phyloP scores from a whole-genome alignment of 2,329 filamentous ascomycete species.

The Fusarium albidum region DNA sequence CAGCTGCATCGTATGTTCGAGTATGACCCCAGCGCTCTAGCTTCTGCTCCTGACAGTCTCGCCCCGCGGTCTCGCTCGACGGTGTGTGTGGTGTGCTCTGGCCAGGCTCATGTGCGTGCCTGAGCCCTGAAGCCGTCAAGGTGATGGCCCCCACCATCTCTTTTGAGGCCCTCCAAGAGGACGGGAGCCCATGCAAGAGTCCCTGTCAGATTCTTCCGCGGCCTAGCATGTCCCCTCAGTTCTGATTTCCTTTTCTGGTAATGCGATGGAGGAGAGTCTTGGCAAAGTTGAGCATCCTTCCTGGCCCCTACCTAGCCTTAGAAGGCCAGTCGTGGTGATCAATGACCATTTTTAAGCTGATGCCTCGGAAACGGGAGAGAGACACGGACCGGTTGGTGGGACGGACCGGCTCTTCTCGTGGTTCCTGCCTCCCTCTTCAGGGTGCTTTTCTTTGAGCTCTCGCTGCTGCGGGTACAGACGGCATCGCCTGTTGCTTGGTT shows the following conservation, averaged over 20 bases:
- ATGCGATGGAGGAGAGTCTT: slow-evolving; percentile 13
- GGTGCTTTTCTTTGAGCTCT: slow-evolving; percentile 12
- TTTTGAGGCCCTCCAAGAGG: slow-evolving; percentile 34
- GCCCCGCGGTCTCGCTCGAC: slow-evolving; percentile 22
- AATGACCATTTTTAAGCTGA: slow-evolving; percentile 19
- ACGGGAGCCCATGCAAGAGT: slow-evolving; percentile 25
- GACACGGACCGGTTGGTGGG: slow-evolving; percentile 36
- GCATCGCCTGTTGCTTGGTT: slow-evolving; percentile 29
- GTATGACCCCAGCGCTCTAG: slow-evolving; percentile 4
- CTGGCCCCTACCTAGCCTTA: slow-evolving; percentile 15
- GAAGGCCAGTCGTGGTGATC: slow-evolving; percentile 31
- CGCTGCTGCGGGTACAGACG: slow-evolving; percentile 25
- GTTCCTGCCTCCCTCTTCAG: slow-evolving; percentile 11
- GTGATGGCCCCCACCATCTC: slow-evolving; percentile 36
- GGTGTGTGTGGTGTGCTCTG: slow-evolving; percentile 27
- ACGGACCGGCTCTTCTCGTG: slow-evolving; percentile 38
- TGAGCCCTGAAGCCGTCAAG: slow-evolving; percentile 33
- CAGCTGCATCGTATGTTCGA: slow-evolving; percentile 36
- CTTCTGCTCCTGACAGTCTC: slow-evolving; percentile 18
- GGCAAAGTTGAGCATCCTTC: slow-evolving; percentile 12
- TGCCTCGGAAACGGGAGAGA: slow-evolving; percentile 11
- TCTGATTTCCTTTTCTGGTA: slow-evolving; percentile 33
- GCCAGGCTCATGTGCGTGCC: slow-evolving; percentile 25
- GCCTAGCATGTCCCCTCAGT: slow-evolving; percentile 32
- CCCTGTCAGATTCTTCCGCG: slow-evolving; percentile 29